Base-by-base conservation (phyloP, 805 yeast species). In the Pichia manshurica region DNA sequence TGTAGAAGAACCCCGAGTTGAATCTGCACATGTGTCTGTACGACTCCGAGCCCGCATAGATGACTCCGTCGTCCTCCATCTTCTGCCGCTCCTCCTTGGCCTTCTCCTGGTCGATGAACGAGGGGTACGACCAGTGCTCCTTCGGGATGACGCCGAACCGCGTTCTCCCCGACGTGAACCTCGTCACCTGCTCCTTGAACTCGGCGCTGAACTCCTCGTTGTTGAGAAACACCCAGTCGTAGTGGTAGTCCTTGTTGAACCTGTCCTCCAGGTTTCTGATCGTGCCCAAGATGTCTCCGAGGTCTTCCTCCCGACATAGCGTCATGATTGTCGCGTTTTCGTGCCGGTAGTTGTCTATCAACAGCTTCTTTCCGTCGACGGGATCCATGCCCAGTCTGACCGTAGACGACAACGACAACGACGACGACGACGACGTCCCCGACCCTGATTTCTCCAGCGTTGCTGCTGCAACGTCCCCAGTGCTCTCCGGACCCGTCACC, bases 171-270 rank as follows among this genome's bases (percentile, higher is more conserved):
- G 84, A 74, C 28, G 80, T 79, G 47, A 81, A 68, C 2, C 72
- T 63, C 0, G 73, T 48, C 12, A 87, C 75, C 35, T 70, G 66
- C 3, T 59, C 59, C 60, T 78, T 82, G 68, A 90, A 89, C 48
- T 83, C 87, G 2, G 82, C 83, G 31, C 74, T 70, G 64, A 88
- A 90, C 20, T 77, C 81, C 48, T 76, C 81, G 62, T 91, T 91
- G 67, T 90, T 90, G 56, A 91, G 69, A 65, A 90, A 90, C 15
- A 89, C 90, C 96, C 96, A 90, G 62, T 88, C 95, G 64, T 90
- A 90, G 54, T 85, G 78, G 67, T 61, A 89, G 52, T 81, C 71
- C 43, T 67, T 64, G 69, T 91, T 89, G 70, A 89, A 89, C 47
- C 90, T 75, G 64, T 84, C 87, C 70, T 87, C 95, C 34, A 87